phyloP scores from a whole-genome alignment of 306 rosid species.

The Herpetospermum pedunculosum region DNA sequence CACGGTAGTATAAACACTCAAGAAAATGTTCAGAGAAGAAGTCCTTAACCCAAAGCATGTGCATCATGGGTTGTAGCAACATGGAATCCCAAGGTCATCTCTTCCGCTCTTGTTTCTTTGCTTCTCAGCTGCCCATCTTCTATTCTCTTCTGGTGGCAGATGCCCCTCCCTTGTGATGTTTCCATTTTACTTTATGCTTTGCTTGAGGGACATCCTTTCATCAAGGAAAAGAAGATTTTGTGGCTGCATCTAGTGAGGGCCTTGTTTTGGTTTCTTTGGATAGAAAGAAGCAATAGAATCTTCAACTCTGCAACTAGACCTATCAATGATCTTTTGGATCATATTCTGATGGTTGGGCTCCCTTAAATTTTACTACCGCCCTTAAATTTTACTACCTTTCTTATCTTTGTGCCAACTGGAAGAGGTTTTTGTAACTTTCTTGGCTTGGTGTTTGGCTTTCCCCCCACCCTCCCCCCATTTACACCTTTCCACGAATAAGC shows the following conservation, averaged over 20 bases:
- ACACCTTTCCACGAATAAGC: not conserved
- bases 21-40: not conserved
- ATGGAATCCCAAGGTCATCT: not conserved
- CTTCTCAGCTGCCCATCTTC: not conserved
- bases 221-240: not conserved
- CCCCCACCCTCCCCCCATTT: not conserved
- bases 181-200: not conserved
- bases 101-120: not conserved
- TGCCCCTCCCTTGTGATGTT: not conserved
- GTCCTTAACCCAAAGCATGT: not conserved
- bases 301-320: not conserved
- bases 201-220: not conserved
- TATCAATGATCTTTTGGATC: not conserved
- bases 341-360: not conserved
- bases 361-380: not conserved
- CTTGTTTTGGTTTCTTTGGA: not conserved
- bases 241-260: not conserved
- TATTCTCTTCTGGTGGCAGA: not conserved
- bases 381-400: no score
- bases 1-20: not conserved
- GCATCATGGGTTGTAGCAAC: not conserved
- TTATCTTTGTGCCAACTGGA: not conserved
- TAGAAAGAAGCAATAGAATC: not conserved
- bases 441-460: not conserved
- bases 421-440: not conserved